Conservation (phyloP, 805 yeast species). For the Ogataea thermomethanolica region DNA sequence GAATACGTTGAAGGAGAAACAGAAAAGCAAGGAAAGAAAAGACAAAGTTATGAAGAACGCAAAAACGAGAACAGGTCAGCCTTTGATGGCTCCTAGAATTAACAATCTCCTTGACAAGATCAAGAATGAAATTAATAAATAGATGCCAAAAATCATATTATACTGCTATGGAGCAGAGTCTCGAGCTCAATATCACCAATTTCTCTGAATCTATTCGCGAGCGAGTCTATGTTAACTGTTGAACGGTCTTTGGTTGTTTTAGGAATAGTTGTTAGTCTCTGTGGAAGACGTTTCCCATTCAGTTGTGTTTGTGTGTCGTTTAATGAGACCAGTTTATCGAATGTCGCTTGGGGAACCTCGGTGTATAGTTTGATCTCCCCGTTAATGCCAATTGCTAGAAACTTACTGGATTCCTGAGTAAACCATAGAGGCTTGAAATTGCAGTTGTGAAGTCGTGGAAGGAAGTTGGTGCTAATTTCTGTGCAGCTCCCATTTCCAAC, state of each 20-base stretch:
- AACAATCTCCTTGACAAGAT: constrained; percentile 75
- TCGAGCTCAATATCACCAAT: constrained; percentile 14
- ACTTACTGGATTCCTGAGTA: constrained; percentile 1
- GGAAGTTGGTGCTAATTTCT: constrained; percentile 12
- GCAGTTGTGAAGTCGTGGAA: constrained; percentile 33
- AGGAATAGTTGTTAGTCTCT: constrained; percentile 5
- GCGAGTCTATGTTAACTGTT: constrained; percentile 17
- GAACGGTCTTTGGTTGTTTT: not conserved
- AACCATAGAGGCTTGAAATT: constrained; percentile 35
- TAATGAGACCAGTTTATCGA: constrained; percentile 1
- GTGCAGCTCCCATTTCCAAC: too few species aligned
- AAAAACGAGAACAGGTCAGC: constrained; percentile 77
- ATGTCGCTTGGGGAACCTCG: constrained; percentile 7
- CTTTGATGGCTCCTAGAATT: constrained; percentile 86
- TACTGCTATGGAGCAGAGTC: constrained; percentile 10
- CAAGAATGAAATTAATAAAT: constrained; percentile 38
- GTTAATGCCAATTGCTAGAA: constrained; percentile 35
- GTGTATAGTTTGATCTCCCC: constrained; percentile 35
- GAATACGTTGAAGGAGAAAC: constrained; percentile 35
- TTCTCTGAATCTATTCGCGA: constrained; percentile 13
- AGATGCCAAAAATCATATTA: constrained; percentile 7
- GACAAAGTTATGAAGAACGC: constrained; percentile 39
- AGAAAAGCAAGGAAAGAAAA: constrained; percentile 42
- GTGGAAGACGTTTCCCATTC: constrained; percentile 3
- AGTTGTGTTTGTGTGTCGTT: constrained; percentile 1